These are phyloP conservation scores for Rossbeevera mucosa DNA, from an alignment of 768 basidiomycete species.

Conservation along the genomic window DNA sequence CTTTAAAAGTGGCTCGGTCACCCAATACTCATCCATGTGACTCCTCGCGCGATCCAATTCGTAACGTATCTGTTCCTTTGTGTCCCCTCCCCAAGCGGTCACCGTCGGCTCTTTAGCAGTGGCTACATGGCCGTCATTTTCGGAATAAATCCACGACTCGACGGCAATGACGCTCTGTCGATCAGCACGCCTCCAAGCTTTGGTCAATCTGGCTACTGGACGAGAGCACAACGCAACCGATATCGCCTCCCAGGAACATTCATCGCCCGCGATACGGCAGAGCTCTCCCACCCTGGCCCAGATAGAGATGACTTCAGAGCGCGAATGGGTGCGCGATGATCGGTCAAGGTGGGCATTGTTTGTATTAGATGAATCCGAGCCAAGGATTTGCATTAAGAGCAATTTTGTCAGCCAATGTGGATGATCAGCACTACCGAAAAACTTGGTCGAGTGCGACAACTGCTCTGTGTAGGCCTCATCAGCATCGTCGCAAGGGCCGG, in stretches of 20 bases:
- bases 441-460: conserved; percentile 26
- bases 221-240: conserved; percentile 64
- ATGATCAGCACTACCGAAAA: conserved; percentile 65
- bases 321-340: conserved; percentile 60
- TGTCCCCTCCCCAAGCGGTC: conserved; percentile 69
- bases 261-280: conserved; percentile 68
- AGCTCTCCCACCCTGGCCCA: conserved; percentile 75
- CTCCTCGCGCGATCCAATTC: conserved; percentile 44
- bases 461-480: conserved; percentile 1
- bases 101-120: conserved; percentile 39
- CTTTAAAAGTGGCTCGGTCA: conserved; percentile 36
- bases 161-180: conserved; percentile 50
- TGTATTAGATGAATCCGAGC: conserved; percentile 45
- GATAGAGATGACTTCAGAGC: conserved; percentile 65
- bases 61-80: conserved; percentile 42
- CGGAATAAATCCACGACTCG: conserved; percentile 62
- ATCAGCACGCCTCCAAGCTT: conserved; percentile 77
- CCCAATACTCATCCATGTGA: conserved; percentile 43
- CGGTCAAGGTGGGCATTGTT: conserved; percentile 28
- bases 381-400: conserved; percentile 65
- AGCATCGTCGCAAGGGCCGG: conserved; percentile 4
- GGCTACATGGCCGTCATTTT: conserved; percentile 30
- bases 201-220: conserved; percentile 71
- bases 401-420: conserved; percentile 82
- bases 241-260: conserved; percentile 76